phyloP scores from a whole-genome alignment of 192 early-diverging fungal species.

The Linnemannia schmuckeri region DNA sequence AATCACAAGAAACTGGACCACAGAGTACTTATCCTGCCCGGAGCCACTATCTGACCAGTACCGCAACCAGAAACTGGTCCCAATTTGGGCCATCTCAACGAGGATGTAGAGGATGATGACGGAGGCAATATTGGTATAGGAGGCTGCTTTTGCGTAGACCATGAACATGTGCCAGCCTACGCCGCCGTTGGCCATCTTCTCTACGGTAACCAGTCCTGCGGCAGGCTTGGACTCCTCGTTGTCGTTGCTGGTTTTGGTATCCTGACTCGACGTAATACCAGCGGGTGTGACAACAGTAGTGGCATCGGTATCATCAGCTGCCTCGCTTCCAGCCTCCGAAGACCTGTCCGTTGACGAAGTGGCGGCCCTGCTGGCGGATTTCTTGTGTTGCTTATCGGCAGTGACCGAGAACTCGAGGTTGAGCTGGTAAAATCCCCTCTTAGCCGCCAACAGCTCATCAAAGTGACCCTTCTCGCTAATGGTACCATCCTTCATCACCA shows the following conservation, averaged over 20 bases:
- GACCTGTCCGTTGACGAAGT: not conserved
- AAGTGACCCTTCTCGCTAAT: constrained; percentile 77
- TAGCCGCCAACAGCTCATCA: constrained; percentile 65
- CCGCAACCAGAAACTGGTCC: constrained; percentile 30
- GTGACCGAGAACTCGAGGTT: constrained; percentile 74
- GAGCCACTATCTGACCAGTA: constrained; percentile 27
- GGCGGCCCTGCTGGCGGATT: not conserved
- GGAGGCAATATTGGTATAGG: constrained; percentile 54
- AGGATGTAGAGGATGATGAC: constrained; percentile 25
- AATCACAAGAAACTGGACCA: constrained; percentile 29
- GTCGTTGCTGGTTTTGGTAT: constrained; percentile 4
- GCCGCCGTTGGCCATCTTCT: constrained; percentile 82
- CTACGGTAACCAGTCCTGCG: constrained; percentile 73
- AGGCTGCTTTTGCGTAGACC: constrained; percentile 75
- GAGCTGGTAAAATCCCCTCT: constrained; percentile 70
- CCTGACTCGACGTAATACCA: not conserved
- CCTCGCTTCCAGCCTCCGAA: constrained; percentile 20
- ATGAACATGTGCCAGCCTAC: constrained; percentile 84
- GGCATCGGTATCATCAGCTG: constrained; percentile 22
- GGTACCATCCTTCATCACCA: constrained; percentile 79
- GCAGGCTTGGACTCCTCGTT: constrained; percentile 2
- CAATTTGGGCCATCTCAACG: constrained; percentile 28
- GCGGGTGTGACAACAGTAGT: not conserved
- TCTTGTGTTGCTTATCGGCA: constrained; percentile 35
- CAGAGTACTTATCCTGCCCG: constrained; percentile 25